Percentiles rank a stretch among this genome's conserved stretches.
Evolutionary conservation across 805 yeast species (phyloP).

Genomic region (Suhomyces vadensis): DNA sequence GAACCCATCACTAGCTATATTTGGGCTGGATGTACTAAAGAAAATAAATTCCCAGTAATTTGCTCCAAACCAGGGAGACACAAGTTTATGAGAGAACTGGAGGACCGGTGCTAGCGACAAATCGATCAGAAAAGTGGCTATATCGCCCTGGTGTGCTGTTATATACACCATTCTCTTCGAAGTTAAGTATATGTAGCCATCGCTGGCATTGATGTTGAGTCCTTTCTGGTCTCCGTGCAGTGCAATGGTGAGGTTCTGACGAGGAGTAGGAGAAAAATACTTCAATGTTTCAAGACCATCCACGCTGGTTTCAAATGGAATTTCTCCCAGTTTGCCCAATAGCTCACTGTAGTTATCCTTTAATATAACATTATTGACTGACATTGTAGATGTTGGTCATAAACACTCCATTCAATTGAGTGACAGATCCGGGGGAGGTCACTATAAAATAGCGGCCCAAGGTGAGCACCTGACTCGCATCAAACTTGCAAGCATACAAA

Average conservation of each 20-base stretch:
- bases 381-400: conserved; percentile 19
- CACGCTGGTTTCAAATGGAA: conserved; percentile 21
- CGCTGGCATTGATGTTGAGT: conserved; percentile 31
- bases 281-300: conserved; percentile 21
- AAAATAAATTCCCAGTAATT: conserved; percentile 49
- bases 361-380: conserved; percentile 27
- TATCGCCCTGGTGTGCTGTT: conserved; percentile 42
- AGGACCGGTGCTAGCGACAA: conserved; percentile 25
- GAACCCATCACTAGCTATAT: conserved; percentile 42
- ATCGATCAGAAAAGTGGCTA: conserved; percentile 42
- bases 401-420: no score
- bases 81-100: conserved; percentile 40
- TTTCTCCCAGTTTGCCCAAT: conserved; percentile 1
- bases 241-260: conserved; percentile 32
- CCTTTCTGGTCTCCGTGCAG: conserved; percentile 17
- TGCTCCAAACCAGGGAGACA: conserved; percentile 56
- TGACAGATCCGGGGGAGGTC: no score
- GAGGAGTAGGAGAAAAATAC: conserved; percentile 16
- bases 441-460: no score
- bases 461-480: no score
- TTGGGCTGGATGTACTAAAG: conserved; percentile 30
- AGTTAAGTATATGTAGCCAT: conserved; percentile 45
- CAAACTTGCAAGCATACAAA: no score
- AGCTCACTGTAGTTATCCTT: conserved; percentile 14
- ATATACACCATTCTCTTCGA: conserved; percentile 42